Base-by-base conservation (phyloP, 2,329 filamentous ascomycete genomes). In the Trichoderma citrinoviride region DNA sequence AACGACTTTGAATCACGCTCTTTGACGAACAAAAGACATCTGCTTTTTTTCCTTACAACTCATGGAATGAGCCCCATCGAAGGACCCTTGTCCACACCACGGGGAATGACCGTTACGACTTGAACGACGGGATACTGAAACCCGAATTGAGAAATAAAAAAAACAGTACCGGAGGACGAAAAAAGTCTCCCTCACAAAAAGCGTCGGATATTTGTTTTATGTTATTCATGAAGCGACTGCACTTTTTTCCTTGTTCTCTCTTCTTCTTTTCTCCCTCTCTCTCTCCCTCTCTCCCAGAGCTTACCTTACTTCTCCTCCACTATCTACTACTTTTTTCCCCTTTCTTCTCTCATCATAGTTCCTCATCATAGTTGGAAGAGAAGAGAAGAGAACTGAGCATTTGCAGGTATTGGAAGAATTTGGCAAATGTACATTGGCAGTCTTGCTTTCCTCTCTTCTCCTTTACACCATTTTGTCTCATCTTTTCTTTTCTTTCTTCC, bases 391-490 rank as follows among this genome's bases (percentile, higher is more conserved):
- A n/a, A n/a, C n/a, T n/a, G n/a, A n/a, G n/a, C n/a, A n/a, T n/a
- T n/a, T n/a, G n/a, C n/a, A n/a, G n/a, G n/a, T n/a, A n/a, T n/a
- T n/a, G n/a, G n/a, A n/a, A n/a, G n/a, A n/a, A n/a, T n/a, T n/a
- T n/a, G n/a, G n/a, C n/a, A n/a, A n/a, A 65, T 50, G 49, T 60
- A 61, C 63, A 61, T 60, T n/a, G 43, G 29, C 55, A 52, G 46
- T n/a, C n/a, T n/a, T n/a, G n/a, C n/a, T n/a, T n/a, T n/a, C n/a
- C n/a, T n/a, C n/a, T n/a, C n/a, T n/a, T n/a, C n/a, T n/a, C n/a
- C n/a, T n/a, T n/a, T n/a, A n/a, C n/a, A n/a, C n/a, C n/a, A n/a
- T n/a, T n/a, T n/a, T 55, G 52, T 55, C 46, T 64, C 47, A 14
- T 56, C 19, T 49, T 40, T 47, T 47, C 14, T 50, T 27, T 10